Base-by-base conservation (phyloP, 2,329 filamentous ascomycete genomes). In the Lasiodiplodia citricola region DNA sequence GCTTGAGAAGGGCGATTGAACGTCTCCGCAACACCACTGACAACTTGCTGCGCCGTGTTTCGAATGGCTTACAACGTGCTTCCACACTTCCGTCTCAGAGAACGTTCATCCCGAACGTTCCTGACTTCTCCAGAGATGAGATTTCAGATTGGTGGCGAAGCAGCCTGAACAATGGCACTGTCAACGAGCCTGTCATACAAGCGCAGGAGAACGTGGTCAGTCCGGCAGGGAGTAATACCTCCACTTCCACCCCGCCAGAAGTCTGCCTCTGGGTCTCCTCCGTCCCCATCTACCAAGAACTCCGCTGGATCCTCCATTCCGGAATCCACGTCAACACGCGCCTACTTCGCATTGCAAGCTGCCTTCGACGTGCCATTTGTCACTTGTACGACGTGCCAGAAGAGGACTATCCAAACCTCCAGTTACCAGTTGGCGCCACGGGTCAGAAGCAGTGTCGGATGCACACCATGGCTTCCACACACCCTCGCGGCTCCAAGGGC, bases 401-500 rank as follows among this genome's bases (percentile, higher is more conserved):
- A 13, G 31, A 63, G 11, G 44, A 55, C 2, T 31, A 35, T 5
- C 23, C 18, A 28, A 16, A 35, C 6, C 58, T 38, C 10, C 13
- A n/a, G 14, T 35, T 31, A 5, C 38, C 58, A 50, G 5, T n/a
- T 14, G 16, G 11, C 11, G 58, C 41, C 25, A 47, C 41, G 2
- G 44, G 58, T 3, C n/a, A 35, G 13, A n/a, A 44, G 16, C 25
- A 16, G 2, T 50, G 14, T 8, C 11, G 14, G 3, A 51, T 10
- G 7, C 2, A 38, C 21, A 28, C 28, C 21, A 47, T n/a, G 8
- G 18, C 18, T 47, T 16, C 25, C 35, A 11, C 21, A 5, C 56
- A 44, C 28, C 51, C 14, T 16, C 51, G 63, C 14, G 63, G 63
- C n/a, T 37, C 63, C 7, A 56, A 56, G 51, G 63, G 63, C 7